Evolutionary conservation across 768 basidiomycete species (phyloP), one percentile per base, ranked within the genome.

Genomic region (Phanerochaete carnosa): DNA sequence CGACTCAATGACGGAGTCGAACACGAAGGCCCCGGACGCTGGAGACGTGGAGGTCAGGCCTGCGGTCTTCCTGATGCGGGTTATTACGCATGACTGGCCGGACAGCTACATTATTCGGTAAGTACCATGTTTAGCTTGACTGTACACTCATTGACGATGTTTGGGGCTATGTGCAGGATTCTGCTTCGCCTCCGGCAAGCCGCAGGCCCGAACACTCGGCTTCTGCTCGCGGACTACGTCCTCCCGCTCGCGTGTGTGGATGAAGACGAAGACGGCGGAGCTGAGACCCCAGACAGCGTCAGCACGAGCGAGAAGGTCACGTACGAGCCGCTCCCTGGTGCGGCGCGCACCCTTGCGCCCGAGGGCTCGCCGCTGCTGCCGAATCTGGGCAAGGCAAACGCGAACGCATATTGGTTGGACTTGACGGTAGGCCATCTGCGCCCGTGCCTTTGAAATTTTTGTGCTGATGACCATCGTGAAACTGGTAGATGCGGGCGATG

Each of bases 1-100:
- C 47, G 51, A 30, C 33, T n/a, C 43, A 8, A 60, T 54, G 37
- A 32, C 15, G 28, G 29, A 53, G 37, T n/a, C 23, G 4, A 32
- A 51, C 8, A 49, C 26, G 39, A 33, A 51, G 45, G 26, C 22
- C n/a, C n/a, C n/a, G n/a, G n/a, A n/a, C n/a, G n/a, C n/a, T n/a
- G n/a, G n/a, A n/a, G n/a, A n/a, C n/a, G n/a, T n/a, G 19, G 54
- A 55, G 11, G 39, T 55, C n/a, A 55, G 46, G 12, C 87, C 61
- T 7, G 81, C 87, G 0, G 83, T 90, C 6, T 93, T 86, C 68
- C 76, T 92, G 33, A 75, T 91, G 30, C 83, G 90, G 25, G 84
- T 86, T 22, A 81, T 91, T 39, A 76, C 89, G 33, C 90, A 93
- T 65, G 90, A 93, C 66, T 92, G 90, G 90, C 85, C 89, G 0